Evolutionary conservation across 306 rosid genomes (phyloP).

Genomic region (Vicia faba): DNA sequence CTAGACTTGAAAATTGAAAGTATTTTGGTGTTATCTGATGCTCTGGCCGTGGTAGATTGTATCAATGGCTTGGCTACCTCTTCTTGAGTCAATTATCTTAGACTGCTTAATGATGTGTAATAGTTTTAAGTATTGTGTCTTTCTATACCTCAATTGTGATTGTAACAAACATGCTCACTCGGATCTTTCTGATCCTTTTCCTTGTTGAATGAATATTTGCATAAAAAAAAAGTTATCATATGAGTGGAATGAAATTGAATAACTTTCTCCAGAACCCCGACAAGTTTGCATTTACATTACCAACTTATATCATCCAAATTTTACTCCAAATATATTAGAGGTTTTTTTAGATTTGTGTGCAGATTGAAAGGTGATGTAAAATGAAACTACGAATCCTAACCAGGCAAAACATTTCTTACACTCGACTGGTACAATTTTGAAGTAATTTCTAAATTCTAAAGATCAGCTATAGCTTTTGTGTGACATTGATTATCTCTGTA

Average conservation of each 20-base stretch:
- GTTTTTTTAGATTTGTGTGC: not conserved
- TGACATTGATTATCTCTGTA: slow-evolving; percentile 32
- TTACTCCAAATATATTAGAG: not conserved
- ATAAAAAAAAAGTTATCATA: no score
- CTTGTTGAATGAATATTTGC: no score
- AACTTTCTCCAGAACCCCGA: not conserved
- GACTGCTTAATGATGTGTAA: no score
- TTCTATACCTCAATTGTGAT: no score
- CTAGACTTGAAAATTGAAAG: no score
- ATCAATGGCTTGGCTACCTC: no score
- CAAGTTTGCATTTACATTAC: not conserved
- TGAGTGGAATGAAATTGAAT: not conserved
- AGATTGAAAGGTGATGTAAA: not conserved
- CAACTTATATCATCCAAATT: not conserved
- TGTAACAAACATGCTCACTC: no score
- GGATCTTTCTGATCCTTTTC: no score
- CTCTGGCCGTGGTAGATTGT: no score
- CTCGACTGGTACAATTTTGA: slow-evolving; percentile 34
- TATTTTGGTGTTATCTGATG: no score
- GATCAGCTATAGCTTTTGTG: slow-evolving; percentile 19
- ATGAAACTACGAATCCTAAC: slow-evolving; percentile 1
- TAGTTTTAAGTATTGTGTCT: no score
- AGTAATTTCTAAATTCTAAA: slow-evolving; percentile 20
- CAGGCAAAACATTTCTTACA: slow-evolving; percentile 21
- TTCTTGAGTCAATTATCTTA: no score